Percentiles rank a stretch among this genome's conserved stretches.
Evolutionary conservation across 495 filamentous ascomycete species (phyloP).

Genomic region (Paragyromitra xinjiangensis): DNA sequence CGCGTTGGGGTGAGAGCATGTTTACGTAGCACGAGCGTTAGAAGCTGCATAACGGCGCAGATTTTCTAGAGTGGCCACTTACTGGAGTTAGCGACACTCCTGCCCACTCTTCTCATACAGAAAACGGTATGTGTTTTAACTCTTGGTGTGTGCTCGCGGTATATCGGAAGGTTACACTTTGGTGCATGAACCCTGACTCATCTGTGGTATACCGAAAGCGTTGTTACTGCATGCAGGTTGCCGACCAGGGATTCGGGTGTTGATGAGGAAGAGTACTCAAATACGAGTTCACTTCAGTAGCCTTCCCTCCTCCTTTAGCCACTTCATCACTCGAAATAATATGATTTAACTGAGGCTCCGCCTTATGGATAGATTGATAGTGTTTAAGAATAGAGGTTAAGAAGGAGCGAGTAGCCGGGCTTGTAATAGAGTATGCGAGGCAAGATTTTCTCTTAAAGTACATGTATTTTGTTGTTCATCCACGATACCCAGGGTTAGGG

Average conservation of each 20-base stretch:
- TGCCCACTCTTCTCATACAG: not conserved
- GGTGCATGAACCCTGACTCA: no score
- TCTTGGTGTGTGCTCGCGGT: not conserved
- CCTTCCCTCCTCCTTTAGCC: not conserved
- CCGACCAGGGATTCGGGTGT: not conserved
- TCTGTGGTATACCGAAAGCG: not conserved
- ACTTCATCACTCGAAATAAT: not conserved
- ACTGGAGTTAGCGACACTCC: not conserved
- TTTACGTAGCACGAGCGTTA: not conserved
- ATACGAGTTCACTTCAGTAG: not conserved
- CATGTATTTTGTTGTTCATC: not conserved
- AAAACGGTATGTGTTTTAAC: not conserved
- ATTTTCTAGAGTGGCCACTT: constrained; percentile 5
- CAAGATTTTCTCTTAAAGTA: not conserved
- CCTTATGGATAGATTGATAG: not conserved
- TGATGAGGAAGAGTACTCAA: not conserved
- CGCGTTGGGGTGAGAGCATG: not conserved
- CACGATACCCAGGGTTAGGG: not conserved
- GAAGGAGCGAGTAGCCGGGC: not conserved
- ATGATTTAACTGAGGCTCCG: not conserved
- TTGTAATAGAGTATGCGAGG: not conserved
- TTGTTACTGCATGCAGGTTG: not conserved
- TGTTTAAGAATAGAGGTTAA: not conserved
- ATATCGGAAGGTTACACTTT: not conserved
- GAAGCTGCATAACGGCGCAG: not conserved